A percentile compares a stretch with the other conserved stretches of the same genome.
Evolutionary conservation across 176 grass and related monocot genomes (phyloP).

Genomic region (Zizania latifolia): DNA sequence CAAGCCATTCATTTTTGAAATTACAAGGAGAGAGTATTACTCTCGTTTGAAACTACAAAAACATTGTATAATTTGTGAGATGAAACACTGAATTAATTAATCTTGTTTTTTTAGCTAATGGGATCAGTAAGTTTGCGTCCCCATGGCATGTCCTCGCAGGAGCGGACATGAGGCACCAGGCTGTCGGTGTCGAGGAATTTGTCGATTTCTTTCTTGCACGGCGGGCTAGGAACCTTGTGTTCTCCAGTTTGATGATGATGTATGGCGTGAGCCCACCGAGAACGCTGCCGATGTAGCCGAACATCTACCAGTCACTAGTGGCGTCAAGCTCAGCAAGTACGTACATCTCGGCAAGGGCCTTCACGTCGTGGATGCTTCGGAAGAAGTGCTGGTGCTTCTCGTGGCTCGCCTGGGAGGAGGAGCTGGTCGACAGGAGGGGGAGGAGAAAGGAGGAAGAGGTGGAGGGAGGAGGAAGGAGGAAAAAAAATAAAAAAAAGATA

Average conservation of each 20-base stretch:
- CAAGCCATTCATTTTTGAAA: neutral
- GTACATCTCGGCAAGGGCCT: conserved; percentile 39
- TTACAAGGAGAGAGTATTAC: too few relatives aligned
- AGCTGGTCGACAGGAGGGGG: too few relatives aligned
- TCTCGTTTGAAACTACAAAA: too few relatives aligned
- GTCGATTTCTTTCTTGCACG: conserved; percentile 2
- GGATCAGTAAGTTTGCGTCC: neutral
- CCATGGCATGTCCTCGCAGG: conserved; percentile 18
- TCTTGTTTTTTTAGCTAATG: neutral
- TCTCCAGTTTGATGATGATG: neutral
- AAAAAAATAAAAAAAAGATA: too few relatives aligned
- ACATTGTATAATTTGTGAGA: neutral
- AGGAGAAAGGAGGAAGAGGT: too few relatives aligned
- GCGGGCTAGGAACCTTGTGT: neutral
- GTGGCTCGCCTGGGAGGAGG: conserved; percentile 43
- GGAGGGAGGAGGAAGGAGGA: too few relatives aligned
- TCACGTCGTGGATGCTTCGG: conserved; percentile 3
- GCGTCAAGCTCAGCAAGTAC: conserved; percentile 32
- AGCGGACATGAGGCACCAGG: conserved; percentile 16
- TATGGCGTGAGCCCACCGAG: conserved; percentile 29
- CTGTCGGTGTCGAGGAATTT: neutral
- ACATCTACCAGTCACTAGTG: conserved; percentile 27
- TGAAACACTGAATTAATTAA: neutral
- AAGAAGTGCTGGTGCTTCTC: conserved; percentile 21
- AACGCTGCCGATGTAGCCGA: conserved; percentile 25